These are phyloP conservation scores for Jamesozyma lodderae DNA, from an alignment of 805 yeast species.

Conservation along the genomic window DNA sequence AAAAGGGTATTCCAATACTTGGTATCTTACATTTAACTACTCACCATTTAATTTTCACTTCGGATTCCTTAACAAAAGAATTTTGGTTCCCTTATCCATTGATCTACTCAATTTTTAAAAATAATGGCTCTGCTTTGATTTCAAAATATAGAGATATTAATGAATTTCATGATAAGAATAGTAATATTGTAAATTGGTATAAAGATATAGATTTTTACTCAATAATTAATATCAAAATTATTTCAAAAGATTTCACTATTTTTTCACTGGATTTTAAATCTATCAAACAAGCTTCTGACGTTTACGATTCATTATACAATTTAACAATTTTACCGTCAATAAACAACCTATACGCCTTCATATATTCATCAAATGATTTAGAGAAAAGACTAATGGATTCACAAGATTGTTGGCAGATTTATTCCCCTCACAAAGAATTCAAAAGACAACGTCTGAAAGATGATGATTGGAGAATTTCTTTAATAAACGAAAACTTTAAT, in stretches of 20 bases:
- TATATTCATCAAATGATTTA: conserved; percentile 63
- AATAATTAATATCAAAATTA: conserved; percentile 52
- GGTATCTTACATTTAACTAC: conserved; percentile 66
- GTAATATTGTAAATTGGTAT: conserved; percentile 10
- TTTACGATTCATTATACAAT: conserved; percentile 59
- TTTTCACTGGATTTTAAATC: conserved; percentile 64
- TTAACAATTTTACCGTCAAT: conserved; percentile 48
- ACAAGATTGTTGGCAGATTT: conserved; percentile 62
- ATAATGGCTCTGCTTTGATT: conserved; percentile 41
- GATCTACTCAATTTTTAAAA: conserved; percentile 51
- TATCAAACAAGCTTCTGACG: conserved; percentile 55
- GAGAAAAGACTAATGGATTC: conserved; percentile 40
- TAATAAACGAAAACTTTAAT: conserved; percentile 52
- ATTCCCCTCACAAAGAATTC: conserved; percentile 55
- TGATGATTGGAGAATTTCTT: conserved; percentile 60
- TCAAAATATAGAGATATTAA: conserved; percentile 14
- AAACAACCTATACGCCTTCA: conserved; percentile 68
- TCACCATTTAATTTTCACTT: conserved; percentile 59
- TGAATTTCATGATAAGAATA: conserved; percentile 2
- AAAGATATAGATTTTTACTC: conserved; percentile 27
- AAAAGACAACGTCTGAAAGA: conserved; percentile 53
- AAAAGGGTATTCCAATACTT: conserved; percentile 44
- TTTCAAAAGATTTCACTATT: conserved; percentile 79
- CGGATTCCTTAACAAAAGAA: conserved; percentile 40
- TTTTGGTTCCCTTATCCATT: conserved; percentile 91